Base-by-base conservation (phyloP, 768 basidiomycete genomes). In the Phylloporus rhodoxanthus region DNA sequence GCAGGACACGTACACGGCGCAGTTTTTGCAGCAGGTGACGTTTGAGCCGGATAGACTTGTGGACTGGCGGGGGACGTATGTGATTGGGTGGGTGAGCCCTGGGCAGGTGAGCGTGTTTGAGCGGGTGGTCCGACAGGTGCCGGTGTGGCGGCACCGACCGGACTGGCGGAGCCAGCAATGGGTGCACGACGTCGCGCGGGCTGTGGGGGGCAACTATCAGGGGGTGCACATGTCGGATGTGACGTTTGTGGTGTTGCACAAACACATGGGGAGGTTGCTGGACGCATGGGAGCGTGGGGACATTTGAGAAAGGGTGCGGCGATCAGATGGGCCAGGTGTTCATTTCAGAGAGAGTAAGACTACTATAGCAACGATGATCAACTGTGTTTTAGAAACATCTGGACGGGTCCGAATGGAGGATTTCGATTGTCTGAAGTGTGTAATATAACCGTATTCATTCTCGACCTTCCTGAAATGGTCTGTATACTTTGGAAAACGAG, bases 281-380 rank as follows among this genome's bases (percentile, higher is more conserved):
- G 65, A 67, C 2, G 63, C 60, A 47, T 68, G 65, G 65, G 63
- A 67, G 47, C 54, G 46, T 10, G 59, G 59, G 13, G 61, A 68
- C 28, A 61, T 67, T 19, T 62, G 49, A 52, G 23, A 10, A 21
- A 21, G 25, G 10, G 9, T 6, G 15, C 51, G 48, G 49, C 28
- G 49, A 48, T 46, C 48, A 33, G 15, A 17, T 26, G 28, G 26
- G 17, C n/a, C 9, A 10, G 41, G 17, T 14, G 26, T 32, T 26
- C 38, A 30, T 25, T 26, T 30, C 9, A 11, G 15, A 9, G 15
- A 15, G 13, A 23, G 20, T 8, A 26, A 15, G 41, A 51, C 44
- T 54, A 46, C 56, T 53, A 59, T 60, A 45, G 57, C 60, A 60
- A 62, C 59, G 44, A 48, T 41, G 38, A 26, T 48, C 41, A 28